Base-by-base conservation (phyloP, 768 basidiomycete species). In the Tricholoma sp. region DNA sequence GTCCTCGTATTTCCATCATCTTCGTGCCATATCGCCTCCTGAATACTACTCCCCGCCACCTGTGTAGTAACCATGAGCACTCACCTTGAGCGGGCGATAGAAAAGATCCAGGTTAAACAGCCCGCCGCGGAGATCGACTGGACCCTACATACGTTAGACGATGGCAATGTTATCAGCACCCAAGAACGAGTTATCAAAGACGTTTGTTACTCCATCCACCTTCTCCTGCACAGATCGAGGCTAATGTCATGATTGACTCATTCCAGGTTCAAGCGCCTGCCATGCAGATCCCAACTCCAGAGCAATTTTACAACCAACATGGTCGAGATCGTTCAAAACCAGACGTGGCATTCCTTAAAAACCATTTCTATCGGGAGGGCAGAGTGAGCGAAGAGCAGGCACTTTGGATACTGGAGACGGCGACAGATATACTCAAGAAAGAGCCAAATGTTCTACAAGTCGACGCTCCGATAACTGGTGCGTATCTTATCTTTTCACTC, bases 361-460 rank as follows among this genome's bases (percentile, higher is more conserved):
- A 98, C 66, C 97, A 99, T 74, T 98, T 99, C 69, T 98, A 98
- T 72, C 84, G 97, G 34, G 96, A 98, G 70, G 96, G 96, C 0
- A 79, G 95, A 51, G 63, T 98, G 62, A 94, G 86, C 15, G 96
- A 98, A 70, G 92, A 95, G 45, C 94, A 98, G 70, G 97, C 97
- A 3, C 68, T 97, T 59, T 97, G 87, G 79, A 98, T 99, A 67
- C 74, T 99, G 62, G 83, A 90, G 59, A 89, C 86, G 72, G 90
- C 83, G n/a, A 87, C 89, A 0, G 90, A 93, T 60, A 61, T 98
- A 18, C 76, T 99, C 65, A 82, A 82, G 60, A 73, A 80, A 50
- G 97, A 99, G 74, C 83, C 89, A 12, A 98, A 98, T 68, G 81
- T 99, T 59, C 77, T 99, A 53, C 83, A 88, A 57, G 94, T 99